Conservation (phyloP, 257 asterid genomes). For the Solanum ahanhuiri region DNA sequence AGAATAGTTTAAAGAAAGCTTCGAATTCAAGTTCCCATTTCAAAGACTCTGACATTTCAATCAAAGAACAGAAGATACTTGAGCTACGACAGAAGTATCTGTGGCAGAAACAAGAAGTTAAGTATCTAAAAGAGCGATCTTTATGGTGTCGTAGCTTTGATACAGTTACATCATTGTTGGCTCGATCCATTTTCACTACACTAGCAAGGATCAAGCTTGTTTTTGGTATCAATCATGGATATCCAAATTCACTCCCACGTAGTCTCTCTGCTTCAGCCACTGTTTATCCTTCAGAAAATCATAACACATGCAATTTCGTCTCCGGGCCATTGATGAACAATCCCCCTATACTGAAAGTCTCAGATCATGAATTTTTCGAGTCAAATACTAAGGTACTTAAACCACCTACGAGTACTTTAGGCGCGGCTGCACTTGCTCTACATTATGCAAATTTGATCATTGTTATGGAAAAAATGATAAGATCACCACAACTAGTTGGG, state of each 20-base stretch:
- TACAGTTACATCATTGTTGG: conserved; percentile 42
- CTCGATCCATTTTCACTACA: conserved; percentile 53
- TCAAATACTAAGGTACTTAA: conserved; percentile 37
- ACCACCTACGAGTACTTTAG: conserved; percentile 58
- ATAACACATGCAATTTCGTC: conserved; percentile 16
- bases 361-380: conserved; percentile 29
- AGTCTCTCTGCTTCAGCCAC: conserved; percentile 75
- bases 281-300: conserved; percentile 70
- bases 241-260: conserved; percentile 52
- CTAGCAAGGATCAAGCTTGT: conserved; percentile 72
- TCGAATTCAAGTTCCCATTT: conserved; percentile 1
- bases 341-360: conserved; percentile 1
- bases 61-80: conserved; percentile 39
- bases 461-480: conserved; percentile 83
- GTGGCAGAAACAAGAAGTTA: conserved; percentile 72
- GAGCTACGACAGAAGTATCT: conserved; percentile 65
- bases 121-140: conserved; percentile 63
- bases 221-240: conserved; percentile 45
- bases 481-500: conserved; percentile 79
- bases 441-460: conserved; percentile 79
- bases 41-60: conserved; percentile 13
- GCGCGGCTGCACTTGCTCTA: conserved; percentile 72
- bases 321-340: conserved; percentile 62
- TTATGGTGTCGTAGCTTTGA: conserved; percentile 80
- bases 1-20: conserved; percentile 39